Evolutionary conservation across 352 stramenopile genomes (phyloP).

Genomic region (Globisporangium perplexum): DNA sequence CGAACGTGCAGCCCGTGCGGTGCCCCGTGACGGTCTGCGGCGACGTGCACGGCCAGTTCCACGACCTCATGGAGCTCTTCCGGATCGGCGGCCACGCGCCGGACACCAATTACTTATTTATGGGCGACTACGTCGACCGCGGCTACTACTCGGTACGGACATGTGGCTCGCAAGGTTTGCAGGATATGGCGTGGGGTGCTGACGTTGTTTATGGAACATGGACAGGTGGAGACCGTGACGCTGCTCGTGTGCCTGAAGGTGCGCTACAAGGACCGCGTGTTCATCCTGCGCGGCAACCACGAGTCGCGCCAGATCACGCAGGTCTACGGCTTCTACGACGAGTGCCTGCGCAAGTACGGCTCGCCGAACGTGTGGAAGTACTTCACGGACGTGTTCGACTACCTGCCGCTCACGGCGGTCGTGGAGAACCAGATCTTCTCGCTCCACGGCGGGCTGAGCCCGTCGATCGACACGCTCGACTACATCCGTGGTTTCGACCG

Average conservation of each 20-base stretch:
- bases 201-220: too few species aligned
- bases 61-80: slow-evolving; percentile 66
- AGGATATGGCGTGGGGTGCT: background rate
- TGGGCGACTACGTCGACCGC: slow-evolving; percentile 99
- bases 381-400: slow-evolving; percentile 93
- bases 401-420: slow-evolving; percentile 93
- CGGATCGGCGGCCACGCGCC: slow-evolving; percentile 83
- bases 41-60: slow-evolving; percentile 61
- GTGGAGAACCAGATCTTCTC: slow-evolving; percentile 92
- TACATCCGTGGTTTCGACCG: slow-evolving; percentile 93
- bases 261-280: slow-evolving; percentile 90
- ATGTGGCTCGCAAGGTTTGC: background rate
- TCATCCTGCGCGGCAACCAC: slow-evolving; percentile 91
- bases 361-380: slow-evolving; percentile 67
- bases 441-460: slow-evolving; percentile 85
- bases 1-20: slow-evolving; percentile 95
- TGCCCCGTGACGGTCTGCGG: slow-evolving; percentile 96
- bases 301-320: slow-evolving; percentile 96
- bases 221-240: slow-evolving; percentile 82
- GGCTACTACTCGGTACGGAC: slow-evolving; percentile 92
- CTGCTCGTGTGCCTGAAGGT: slow-evolving; percentile 94
- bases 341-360: slow-evolving; percentile 99
- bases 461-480: slow-evolving; percentile 90
- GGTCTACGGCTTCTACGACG: slow-evolving; percentile 98
- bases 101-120: slow-evolving; percentile 98